Percentiles rank a stretch among this genome's conserved stretches.
Evolutionary conservation across 352 stramenopile genomes (phyloP).

Genomic region (Pythium periplocum): DNA sequence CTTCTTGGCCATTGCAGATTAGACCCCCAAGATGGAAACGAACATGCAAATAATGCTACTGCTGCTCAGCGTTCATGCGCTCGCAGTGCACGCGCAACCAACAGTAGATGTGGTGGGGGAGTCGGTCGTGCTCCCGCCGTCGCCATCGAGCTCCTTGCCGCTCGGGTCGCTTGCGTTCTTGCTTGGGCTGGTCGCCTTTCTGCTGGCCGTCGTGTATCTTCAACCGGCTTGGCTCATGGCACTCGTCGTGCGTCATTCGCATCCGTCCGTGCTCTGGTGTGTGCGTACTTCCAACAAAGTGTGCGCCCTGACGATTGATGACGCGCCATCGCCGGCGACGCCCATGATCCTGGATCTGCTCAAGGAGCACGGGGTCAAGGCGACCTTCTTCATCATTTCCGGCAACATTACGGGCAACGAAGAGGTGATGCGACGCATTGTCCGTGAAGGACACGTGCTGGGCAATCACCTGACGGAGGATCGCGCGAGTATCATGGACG

Average conservation of each 20-base stretch:
- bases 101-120: too few species aligned
- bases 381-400: conserved; percentile 87
- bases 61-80: too few species aligned
- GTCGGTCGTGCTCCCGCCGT: too few species aligned
- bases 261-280: conserved; percentile 75
- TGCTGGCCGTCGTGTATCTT: conserved; percentile 59
- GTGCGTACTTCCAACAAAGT: conserved; percentile 41
- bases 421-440: conserved; percentile 63
- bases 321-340: conserved; percentile 61
- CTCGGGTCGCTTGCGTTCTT: conserved; percentile 20
- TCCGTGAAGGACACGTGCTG: conserved; percentile 69
- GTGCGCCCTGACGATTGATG: conserved; percentile 78
- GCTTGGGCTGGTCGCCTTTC: conserved; percentile 18
- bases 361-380: conserved; percentile 48
- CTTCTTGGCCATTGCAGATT: too few species aligned
- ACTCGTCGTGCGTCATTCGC: conserved; percentile 55
- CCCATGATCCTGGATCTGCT: conserved; percentile 71
- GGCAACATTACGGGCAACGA: conserved; percentile 60
- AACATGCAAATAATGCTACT: too few species aligned
- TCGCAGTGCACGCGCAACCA: too few species aligned
- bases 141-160: too few species aligned
- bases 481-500: conserved; percentile 69
- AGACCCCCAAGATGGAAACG: too few species aligned
- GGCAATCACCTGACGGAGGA: conserved; percentile 84
- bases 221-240: conserved; percentile 67